Evolutionary conservation across 2,329 filamentous ascomycete species (phyloP), one percentile per base, ranked within the genome.

Genomic region (Alternaria triticimaculans): DNA sequence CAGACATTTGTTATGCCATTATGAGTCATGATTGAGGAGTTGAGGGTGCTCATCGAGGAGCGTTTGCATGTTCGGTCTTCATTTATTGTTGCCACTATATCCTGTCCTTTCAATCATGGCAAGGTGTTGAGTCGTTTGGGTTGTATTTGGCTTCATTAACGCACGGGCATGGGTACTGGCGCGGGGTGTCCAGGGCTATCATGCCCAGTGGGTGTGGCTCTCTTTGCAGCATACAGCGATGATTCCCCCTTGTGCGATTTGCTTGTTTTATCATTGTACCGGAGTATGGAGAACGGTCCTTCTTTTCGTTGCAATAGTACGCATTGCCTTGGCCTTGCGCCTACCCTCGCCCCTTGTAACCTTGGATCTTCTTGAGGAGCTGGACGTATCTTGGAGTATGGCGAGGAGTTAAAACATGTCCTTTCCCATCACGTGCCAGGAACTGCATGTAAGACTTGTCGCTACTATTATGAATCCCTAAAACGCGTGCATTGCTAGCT

Each of bases 161-260:
- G 71, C 73, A 76, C 72, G 74, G 76, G 78, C 78, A 80, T 80
- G 77, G 77, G 75, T 76, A 78, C 65, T 74, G 78, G 78, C 77
- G 77, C 72, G 76, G 72, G 76, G 76, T 66, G 62, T 73, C 72
- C 70, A 73, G 64, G 73, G 68, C 69, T 69, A 65, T 72, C 69
- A 70, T 65, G 77, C 75, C 73, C 68, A 66, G 74, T 72, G 72
- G 77, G 71, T 70, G 71, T 75, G 74, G 76, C 73, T 70, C 76
- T 73, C 74, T 79, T 80, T 80, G 72, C 71, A 79, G 78, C 78
- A 80, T 81, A 79, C 76, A 80, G 78, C 79, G 76, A 80, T 80
- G 79, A 81, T 81, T 80, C 78, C 79, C 78, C 79, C 77, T 80
- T 78, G 75, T 73, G 78, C 78, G 77, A 76, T 79, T 74, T 78